phyloP scores from a whole-genome alignment of 2,329 filamentous ascomycete species.

The Nemania sp. region DNA sequence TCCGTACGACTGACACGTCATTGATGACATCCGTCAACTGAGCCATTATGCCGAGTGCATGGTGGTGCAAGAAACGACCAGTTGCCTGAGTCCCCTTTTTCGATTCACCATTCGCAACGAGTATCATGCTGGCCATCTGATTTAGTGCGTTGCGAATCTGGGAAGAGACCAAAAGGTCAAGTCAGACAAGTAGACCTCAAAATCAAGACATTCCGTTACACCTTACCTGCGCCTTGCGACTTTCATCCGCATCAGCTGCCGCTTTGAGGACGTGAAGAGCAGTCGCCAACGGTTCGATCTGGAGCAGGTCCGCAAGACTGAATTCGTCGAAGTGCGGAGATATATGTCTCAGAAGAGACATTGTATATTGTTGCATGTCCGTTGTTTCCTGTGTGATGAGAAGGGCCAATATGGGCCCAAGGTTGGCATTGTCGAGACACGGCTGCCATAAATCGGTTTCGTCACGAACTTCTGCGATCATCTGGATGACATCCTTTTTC shows the following conservation, averaged over 20 bases:
- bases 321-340: conserved; percentile 71
- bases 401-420: conserved; percentile 62
- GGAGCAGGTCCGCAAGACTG: conserved; percentile 70
- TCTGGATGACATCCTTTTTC: conserved; percentile 76
- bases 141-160: conserved; percentile 55
- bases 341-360: conserved; percentile 69
- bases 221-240: conserved; percentile 62
- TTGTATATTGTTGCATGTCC: conserved; percentile 66
- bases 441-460: conserved; percentile 64
- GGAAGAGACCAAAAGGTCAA: conserved; percentile 35
- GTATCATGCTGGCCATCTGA: conserved; percentile 50
- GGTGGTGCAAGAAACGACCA: conserved; percentile 76
- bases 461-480: conserved; percentile 77
- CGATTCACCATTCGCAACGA: conserved; percentile 46
- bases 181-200: conserved; percentile 15
- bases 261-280: conserved; percentile 82
- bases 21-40: conserved; percentile 80
- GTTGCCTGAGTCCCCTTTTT: conserved; percentile 63
- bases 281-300: conserved; percentile 74
- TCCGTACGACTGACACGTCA: conserved; percentile 59
- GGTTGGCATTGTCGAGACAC: conserved; percentile 60
- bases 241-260: conserved; percentile 69
- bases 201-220: neutral
- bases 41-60: conserved; percentile 86
- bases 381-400: conserved; percentile 61